Evolutionary conservation across 441 rosid genomes (phyloP), one percentile per base, ranked within the genome.

Genomic region (Theobroma grandiflorum): DNA sequence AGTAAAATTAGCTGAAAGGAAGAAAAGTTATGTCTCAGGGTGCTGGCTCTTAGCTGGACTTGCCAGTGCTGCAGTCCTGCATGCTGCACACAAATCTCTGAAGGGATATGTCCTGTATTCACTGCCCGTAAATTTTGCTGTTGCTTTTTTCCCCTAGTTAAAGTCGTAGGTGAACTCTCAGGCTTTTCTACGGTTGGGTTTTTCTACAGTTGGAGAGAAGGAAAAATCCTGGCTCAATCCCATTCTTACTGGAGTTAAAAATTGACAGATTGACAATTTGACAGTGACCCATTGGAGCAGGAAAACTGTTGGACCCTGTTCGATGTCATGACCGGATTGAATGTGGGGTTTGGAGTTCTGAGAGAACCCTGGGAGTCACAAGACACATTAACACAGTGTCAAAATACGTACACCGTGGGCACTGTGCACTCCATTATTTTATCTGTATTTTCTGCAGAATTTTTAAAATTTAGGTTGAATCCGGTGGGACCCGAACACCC

Each of bases 311-410:
- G 3, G 40, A 38, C 8, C 33, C 53, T 69, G 64, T 22, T 35
- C 7, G 18, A 16, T 78, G 31, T 69, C 84, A 68, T 82, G 82
- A 82, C 63, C 52, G 35, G 72, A 61, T 59, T 52, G 47, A 78
- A 40, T 50, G 78, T 74, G 83, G 78, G 75, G 70, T 37, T 58
- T 7, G 52, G 45, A 45, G 61, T 64, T n/a, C 5, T 33, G 31
- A 50, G 16, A 8, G 59, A 55, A 31, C 40, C 9, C 22, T 15
- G 55, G 22, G 49, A 71, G 26, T 71, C 71, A 71, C 70, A 49
- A 47, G 78, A 37, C 70, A 26, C 77, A 68, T 80, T 38, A 11
- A 61, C 14, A 1, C 76, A 22, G 20, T 63, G 63, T 67, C 50
- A 55, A 74, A 26, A 31, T 50, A 55, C 74, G 33, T 58, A 68